Base-by-base conservation (phyloP, 2,329 filamentous ascomycete genomes). In the Lomentospora prolificans region DNA sequence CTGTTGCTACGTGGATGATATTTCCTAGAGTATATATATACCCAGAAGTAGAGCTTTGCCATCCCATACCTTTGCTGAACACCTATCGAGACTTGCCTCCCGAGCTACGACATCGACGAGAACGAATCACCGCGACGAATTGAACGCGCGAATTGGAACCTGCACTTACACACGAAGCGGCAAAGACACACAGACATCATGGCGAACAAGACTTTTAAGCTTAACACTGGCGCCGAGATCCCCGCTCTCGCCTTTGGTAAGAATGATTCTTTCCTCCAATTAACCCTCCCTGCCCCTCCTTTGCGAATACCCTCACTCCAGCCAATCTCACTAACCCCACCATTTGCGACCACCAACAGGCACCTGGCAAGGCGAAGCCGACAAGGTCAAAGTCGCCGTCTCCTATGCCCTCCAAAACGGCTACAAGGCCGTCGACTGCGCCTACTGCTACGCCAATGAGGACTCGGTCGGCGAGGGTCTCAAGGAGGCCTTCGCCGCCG, bases 371-470 rank as follows among this genome's bases (percentile, higher is more conserved):
- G 77, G 81, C 7, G 72, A 72, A 2, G 74, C 79, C 0, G 82
- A 80, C 48, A 73, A 83, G 64, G 81, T 86, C 55, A 72, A 76
- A 54, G 67, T 70, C 1, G 82, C 83, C 28, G 82, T 86, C 36
- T 70, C 74, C 51, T 74, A 77, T 59, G 82, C 84, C 48, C 75
- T 86, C 56, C 73, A 77, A 63, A 65, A 68, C 57, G 79, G 79
- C 17, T 82, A 83, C 72, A 72, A 72, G 63, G 76, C 82, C 60
- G 77, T 90, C 62, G 87, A 90, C 71, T 80, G 82, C 61, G 85
- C 87, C 4, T 89, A 86, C 74, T 86, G 84, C 72, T 90, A 90
- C 70, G 84, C 77, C 62, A 91, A 95, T 69, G 90, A 95, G 71
- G 79, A 86, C 51, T 88, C 92, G 69, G 89, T 95, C 14, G 90